These are phyloP conservation scores for Erysimum cheiri DNA, from an alignment of 441 rosid genomes.

Conservation along the genomic window DNA sequence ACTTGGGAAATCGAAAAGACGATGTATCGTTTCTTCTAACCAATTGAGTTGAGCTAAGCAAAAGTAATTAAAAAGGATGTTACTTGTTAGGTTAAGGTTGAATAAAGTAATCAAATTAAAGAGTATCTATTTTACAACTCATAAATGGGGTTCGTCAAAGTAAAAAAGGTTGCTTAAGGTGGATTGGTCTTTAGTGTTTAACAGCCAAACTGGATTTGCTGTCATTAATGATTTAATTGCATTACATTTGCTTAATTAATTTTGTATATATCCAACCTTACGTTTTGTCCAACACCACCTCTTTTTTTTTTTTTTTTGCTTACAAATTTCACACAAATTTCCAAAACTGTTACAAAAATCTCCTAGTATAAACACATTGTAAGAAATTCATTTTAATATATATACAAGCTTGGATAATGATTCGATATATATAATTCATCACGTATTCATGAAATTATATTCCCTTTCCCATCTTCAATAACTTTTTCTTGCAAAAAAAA, in stretches of 20 bases:
- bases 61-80: constrained; percentile 27
- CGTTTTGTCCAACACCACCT: constrained; percentile 17
- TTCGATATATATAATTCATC: not conserved
- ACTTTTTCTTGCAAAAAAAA: not conserved
- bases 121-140: constrained; percentile 34
- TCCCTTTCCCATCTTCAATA: not conserved
- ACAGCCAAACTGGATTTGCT: constrained; percentile 44
- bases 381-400: no score
- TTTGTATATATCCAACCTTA: constrained; percentile 24
- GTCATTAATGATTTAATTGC: constrained; percentile 25
- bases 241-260: constrained; percentile 19
- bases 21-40: constrained; percentile 24
- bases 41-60: constrained; percentile 15
- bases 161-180: constrained; percentile 30
- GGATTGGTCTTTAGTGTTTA: constrained; percentile 47
- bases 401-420: constrained; percentile 11
- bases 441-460: not conserved
- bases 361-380: not conserved
- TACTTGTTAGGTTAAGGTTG: constrained; percentile 41
- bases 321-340: not conserved
- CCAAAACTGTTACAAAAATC: not conserved
- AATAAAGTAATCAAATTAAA: constrained; percentile 24
- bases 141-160: constrained; percentile 41
- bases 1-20: constrained; percentile 31
- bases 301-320: no score